Evolutionary conservation across 192 early-diverging fungal genomes (phyloP).

Genomic region (Backusella liffmaniae): DNA sequence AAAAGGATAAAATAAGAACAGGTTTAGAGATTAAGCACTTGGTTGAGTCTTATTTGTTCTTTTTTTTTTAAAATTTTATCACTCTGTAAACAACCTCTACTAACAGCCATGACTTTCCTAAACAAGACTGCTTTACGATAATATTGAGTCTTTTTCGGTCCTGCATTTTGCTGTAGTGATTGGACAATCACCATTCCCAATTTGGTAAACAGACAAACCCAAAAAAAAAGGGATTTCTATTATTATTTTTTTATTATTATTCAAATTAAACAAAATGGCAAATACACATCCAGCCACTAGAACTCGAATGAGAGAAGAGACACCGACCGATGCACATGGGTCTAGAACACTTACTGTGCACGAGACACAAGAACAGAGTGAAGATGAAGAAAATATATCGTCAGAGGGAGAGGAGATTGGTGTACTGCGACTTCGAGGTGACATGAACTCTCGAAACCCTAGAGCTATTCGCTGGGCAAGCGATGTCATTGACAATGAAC

Average conservation of each 20-base stretch:
- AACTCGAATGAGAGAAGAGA: slow-evolving; percentile 15
- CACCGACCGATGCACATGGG: slow-evolving; percentile 12
- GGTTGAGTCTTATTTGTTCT: too few species aligned
- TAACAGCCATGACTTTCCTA: too few species aligned
- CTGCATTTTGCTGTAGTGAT: neutral
- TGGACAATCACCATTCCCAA: neutral
- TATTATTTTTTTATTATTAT: neutral
- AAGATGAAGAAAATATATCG: neutral
- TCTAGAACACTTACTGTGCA: slow-evolving; percentile 25
- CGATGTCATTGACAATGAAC: slow-evolving; percentile 67
- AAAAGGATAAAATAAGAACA: too few species aligned
- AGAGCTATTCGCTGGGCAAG: slow-evolving; percentile 63
- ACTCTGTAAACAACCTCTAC: too few species aligned
- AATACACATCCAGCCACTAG: neutral
- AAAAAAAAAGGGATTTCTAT: neutral
- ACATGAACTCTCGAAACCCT: slow-evolving; percentile 33
- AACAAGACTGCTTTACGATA: too few species aligned
- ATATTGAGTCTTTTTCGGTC: too few species aligned
- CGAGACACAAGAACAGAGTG: neutral
- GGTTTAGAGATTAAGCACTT: too few species aligned
- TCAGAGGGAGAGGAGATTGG: slow-evolving; percentile 28
- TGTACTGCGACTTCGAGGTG: slow-evolving; percentile 52
- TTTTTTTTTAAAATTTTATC: too few species aligned
- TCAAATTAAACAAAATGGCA: neutral
- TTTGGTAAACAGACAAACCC: neutral